These are phyloP conservation scores for Quercus lobata DNA, from an alignment of 331 rosid species.

Conservation along the genomic window DNA sequence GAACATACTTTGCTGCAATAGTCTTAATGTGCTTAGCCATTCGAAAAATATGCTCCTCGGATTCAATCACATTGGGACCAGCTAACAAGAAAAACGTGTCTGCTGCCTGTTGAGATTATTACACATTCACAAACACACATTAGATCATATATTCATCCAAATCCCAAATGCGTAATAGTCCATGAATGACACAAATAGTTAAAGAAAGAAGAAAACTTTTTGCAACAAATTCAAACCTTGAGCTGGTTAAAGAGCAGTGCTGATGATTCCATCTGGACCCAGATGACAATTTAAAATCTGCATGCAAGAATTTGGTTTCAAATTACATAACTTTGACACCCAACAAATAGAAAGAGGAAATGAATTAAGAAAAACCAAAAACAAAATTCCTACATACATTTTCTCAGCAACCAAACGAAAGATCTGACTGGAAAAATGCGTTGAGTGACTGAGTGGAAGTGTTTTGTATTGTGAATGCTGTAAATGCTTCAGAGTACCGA, in stretches of 20 bases:
- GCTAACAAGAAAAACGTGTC: constrained; percentile 82
- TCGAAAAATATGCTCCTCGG: constrained; percentile 72
- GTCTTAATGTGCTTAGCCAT: constrained; percentile 73
- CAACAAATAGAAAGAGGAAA: too few species aligned
- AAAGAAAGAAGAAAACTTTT: not conserved
- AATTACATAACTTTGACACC: too few species aligned
- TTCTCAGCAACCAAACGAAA: too few species aligned
- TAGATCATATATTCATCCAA: not conserved
- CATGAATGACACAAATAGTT: not conserved
- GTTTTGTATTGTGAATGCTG: too few species aligned
- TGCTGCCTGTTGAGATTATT: constrained; percentile 45
- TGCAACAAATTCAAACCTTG: constrained; percentile 24
- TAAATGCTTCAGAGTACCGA: too few species aligned
- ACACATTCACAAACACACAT: not conserved
- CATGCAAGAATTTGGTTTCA: too few species aligned
- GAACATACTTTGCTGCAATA: constrained; percentile 56
- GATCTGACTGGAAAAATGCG: too few species aligned
- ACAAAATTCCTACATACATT: too few species aligned
- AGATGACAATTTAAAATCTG: too few species aligned
- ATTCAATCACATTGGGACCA: constrained; percentile 94
- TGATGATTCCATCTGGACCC: too few species aligned
- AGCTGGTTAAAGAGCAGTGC: constrained; percentile 41
- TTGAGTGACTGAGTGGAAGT: too few species aligned
- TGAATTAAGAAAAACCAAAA: too few species aligned
- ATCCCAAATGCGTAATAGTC: not conserved